Evolutionary conservation across 2,329 filamentous ascomycete species (phyloP).

Genomic region (Epichloe typhina): DNA sequence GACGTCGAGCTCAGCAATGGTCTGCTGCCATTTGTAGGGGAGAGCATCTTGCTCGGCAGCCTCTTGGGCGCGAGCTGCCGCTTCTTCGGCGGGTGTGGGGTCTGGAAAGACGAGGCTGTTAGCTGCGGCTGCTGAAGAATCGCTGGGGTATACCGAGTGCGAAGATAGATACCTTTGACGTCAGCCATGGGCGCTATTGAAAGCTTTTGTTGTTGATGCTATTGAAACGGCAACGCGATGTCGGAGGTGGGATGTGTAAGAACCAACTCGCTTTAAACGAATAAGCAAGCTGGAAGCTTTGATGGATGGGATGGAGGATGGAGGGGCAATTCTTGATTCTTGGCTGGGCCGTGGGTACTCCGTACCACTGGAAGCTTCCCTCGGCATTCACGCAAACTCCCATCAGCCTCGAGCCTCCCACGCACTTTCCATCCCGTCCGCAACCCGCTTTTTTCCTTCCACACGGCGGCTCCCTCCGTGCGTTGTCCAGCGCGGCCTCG

Average conservation of each 20-base stretch:
- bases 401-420: not conserved
- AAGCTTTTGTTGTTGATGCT: not conserved
- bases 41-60: conserved; percentile 76
- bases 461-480: too few species aligned
- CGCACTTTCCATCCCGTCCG: too few species aligned
- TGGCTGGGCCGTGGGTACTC: too few species aligned
- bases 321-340: too few species aligned
- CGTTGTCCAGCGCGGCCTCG: not conserved
- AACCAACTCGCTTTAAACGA: not conserved
- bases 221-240: not conserved
- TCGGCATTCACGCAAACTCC: not conserved
- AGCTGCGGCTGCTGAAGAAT: not conserved
- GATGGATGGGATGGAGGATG: not conserved
- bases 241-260: not conserved
- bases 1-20: conserved; percentile 77
- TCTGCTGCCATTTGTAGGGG: conserved; percentile 98
- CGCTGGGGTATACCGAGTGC: not conserved
- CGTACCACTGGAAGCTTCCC: not conserved
- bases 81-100: conserved; percentile 40
- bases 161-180: not conserved
- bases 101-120: conserved; percentile 23
- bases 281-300: not conserved
- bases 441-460: too few species aligned
- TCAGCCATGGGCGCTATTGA: not conserved
- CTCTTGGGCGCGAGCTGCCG: conserved; percentile 55